Evolutionary conservation across 768 basidiomycete species (phyloP).

Genomic region (Tephrocybe sp.): DNA sequence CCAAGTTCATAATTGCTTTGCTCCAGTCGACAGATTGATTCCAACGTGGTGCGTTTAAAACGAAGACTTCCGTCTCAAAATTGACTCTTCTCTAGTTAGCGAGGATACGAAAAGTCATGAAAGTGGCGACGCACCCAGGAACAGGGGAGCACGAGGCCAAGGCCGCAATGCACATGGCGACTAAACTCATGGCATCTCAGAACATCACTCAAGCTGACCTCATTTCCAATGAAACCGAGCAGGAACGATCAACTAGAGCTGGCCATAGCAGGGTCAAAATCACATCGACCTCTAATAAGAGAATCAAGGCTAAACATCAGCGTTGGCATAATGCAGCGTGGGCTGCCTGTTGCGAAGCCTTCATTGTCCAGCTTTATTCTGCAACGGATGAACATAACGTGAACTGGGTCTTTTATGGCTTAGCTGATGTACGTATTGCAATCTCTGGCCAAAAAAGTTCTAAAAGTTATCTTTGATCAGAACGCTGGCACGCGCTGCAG

Average conservation of each 20-base stretch:
- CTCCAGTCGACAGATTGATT: background rate
- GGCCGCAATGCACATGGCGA: slow-evolving; percentile 12
- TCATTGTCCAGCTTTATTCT: slow-evolving; percentile 6
- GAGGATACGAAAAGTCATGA: slow-evolving; percentile 5
- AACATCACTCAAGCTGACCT: slow-evolving; percentile 9
- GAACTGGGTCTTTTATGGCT: slow-evolving; percentile 8
- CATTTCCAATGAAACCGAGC: slow-evolving; percentile 4
- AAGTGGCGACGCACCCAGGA: slow-evolving; percentile 4
- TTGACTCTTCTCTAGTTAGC: background rate
- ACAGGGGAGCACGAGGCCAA: slow-evolving; percentile 8
- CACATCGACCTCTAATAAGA: background rate
- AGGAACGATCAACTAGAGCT: slow-evolving; percentile 9
- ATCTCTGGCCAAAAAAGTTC: too few relatives aligned
- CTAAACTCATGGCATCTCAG: slow-evolving; percentile 6
- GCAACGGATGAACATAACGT: background rate
- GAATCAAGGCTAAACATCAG: background rate
- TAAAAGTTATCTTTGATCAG: too few relatives aligned
- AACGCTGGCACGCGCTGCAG: slow-evolving; percentile 4
- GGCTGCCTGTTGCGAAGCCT: slow-evolving; percentile 1
- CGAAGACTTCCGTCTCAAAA: background rate
- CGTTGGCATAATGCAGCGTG: background rate
- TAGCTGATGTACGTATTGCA: slow-evolving; percentile 4
- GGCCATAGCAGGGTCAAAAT: slow-evolving; percentile 4
- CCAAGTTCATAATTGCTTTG: background rate
- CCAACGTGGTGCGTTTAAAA: slow-evolving; percentile 1